Evolutionary conservation across 371 early-diverging fungal genomes (phyloP).

Genomic region (Cokeromyces recurvatus): DNA sequence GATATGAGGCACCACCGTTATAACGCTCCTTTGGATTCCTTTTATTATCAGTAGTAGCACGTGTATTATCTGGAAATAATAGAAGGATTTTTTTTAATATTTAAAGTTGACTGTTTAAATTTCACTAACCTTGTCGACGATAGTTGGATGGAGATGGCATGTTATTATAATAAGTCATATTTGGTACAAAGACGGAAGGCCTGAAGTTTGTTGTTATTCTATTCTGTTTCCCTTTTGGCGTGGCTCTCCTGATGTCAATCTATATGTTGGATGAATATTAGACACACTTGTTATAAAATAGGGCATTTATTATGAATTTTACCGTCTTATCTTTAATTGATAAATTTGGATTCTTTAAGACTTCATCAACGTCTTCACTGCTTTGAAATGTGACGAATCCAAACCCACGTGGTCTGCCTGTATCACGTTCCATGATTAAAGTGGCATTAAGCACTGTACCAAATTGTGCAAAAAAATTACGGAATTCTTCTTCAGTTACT

Average conservation of each 20-base stretch:
- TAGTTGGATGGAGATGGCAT: not conserved
- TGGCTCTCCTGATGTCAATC: constrained; percentile 66
- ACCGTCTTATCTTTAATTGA: constrained; percentile 55
- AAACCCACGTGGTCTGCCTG: constrained; percentile 78
- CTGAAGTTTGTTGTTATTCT: not conserved
- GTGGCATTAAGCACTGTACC: constrained; percentile 75
- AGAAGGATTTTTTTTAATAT: no score
- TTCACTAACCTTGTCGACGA: not conserved
- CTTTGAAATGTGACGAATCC: constrained; percentile 78
- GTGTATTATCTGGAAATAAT: not conserved
- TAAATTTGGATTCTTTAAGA: constrained; percentile 44
- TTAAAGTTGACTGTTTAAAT: no score
- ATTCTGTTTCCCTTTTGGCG: constrained; percentile 47
- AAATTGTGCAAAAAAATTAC: constrained; percentile 69
- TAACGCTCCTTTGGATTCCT: not conserved
- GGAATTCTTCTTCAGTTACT: constrained; percentile 79
- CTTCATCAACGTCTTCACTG: constrained; percentile 61
- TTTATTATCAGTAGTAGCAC: constrained; percentile 5
- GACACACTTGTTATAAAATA: not conserved
- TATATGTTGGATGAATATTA: constrained; percentile 8
- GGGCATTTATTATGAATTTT: constrained; percentile 5
- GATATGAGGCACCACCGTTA: constrained; percentile 27
- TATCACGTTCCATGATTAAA: constrained; percentile 72
- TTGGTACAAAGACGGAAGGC: no score
- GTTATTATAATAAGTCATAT: constrained; percentile 5